A percentile compares a stretch with the other conserved stretches of the same genome.
Evolutionary conservation across 2,329 filamentous ascomycete genomes (phyloP).

Genomic region (Fusarium tricinctum): DNA sequence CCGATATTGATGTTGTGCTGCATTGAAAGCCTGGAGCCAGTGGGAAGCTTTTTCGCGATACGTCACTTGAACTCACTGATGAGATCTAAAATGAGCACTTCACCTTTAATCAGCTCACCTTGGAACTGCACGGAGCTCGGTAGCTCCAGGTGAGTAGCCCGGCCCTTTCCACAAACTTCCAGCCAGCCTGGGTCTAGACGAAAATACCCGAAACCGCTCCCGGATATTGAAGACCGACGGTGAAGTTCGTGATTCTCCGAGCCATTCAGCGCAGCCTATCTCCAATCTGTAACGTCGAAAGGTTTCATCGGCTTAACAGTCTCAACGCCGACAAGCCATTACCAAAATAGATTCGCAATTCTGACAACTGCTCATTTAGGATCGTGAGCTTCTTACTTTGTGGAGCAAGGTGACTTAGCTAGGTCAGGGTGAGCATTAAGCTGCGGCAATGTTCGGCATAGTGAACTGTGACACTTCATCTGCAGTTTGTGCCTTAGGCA

Average conservation of each 20-base stretch:
- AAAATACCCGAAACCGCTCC: conserved; percentile 17
- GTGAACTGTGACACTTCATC: background rate
- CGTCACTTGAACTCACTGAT: conserved; percentile 6
- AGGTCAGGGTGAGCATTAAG: conserved; percentile 6
- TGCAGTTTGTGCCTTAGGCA: conserved; percentile 23
- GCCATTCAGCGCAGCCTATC: conserved; percentile 4
- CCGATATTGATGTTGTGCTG: background rate
- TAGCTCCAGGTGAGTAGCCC: background rate
- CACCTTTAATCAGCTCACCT: background rate
- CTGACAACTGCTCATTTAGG: background rate
- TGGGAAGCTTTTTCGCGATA: background rate
- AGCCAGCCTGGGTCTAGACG: background rate
- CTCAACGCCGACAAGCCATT: background rate
- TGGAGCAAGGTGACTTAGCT: conserved; percentile 19
- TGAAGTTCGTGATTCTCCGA: conserved; percentile 7
- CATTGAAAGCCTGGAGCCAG: background rate
- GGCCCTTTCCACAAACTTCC: background rate
- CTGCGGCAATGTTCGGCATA: conserved; percentile 36
- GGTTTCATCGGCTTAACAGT: conserved; percentile 9
- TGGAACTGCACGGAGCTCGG: background rate
- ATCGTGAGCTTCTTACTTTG: conserved; percentile 5
- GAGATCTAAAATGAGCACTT: background rate
- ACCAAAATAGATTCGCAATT: background rate
- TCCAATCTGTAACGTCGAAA: background rate
- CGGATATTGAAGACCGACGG: conserved; percentile 39